Conservation (phyloP, 345 rosid genomes). For the Arabidopsis suecica region DNA sequence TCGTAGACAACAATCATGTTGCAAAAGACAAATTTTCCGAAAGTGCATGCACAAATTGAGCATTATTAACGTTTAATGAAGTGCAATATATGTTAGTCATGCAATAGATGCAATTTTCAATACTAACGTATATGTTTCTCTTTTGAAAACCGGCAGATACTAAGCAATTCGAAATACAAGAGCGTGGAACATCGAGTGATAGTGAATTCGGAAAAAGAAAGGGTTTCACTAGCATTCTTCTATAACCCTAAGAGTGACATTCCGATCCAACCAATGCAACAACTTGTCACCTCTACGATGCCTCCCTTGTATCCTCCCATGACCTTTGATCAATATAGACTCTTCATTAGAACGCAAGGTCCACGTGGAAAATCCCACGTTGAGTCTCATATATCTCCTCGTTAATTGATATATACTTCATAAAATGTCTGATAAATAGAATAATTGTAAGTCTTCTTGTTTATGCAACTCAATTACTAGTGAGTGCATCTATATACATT, state of each 20-base stretch:
- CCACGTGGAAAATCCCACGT: constrained; percentile 85
- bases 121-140: background rate
- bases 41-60: constrained; percentile 2
- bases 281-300: constrained; percentile 55
- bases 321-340: constrained; percentile 86
- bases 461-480: constrained; percentile 3
- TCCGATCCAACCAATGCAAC: constrained; percentile 64
- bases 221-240: constrained; percentile 84
- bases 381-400: constrained; percentile 52
- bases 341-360: constrained; percentile 70
- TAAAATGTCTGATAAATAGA: background rate
- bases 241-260: constrained; percentile 89
- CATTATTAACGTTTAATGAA: background rate
- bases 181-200: constrained; percentile 90
- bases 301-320: constrained; percentile 69
- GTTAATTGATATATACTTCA: constrained; percentile 21
- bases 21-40: background rate
- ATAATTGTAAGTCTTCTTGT: constrained; percentile 19
- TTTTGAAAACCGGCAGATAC: constrained; percentile 52
- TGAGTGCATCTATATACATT: background rate
- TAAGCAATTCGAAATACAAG: constrained; percentile 83
- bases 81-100: background rate
- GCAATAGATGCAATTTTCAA: background rate
- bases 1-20: background rate
- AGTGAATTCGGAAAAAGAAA: constrained; percentile 65